phyloP scores from a whole-genome alignment of 2,329 filamentous ascomycete species.

The Aureobasidium sp. region DNA sequence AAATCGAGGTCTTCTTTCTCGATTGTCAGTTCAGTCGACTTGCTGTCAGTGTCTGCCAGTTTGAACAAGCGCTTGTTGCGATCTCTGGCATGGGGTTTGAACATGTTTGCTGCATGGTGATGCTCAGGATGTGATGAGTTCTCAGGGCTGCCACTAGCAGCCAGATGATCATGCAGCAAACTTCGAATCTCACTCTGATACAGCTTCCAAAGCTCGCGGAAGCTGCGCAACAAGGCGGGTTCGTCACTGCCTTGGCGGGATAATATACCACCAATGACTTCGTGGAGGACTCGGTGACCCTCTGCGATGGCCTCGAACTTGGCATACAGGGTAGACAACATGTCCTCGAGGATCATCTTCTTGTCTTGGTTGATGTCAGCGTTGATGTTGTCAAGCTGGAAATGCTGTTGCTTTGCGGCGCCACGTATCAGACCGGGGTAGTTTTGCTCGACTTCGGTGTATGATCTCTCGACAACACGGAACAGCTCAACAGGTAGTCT shows the following conservation, averaged over 20 bases:
- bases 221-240: conserved; percentile 69
- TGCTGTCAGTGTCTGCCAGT: conserved; percentile 74
- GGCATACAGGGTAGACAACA: conserved; percentile 85
- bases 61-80: conserved; percentile 62
- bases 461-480: conserved; percentile 86
- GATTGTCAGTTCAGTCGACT: conserved; percentile 65
- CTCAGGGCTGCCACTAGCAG: conserved; percentile 63
- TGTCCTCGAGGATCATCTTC: conserved; percentile 78
- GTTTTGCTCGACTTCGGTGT: conserved; percentile 84
- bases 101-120: conserved; percentile 37
- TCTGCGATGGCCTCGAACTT: conserved; percentile 97
- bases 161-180: conserved; percentile 89
- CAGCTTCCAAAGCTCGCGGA: conserved; percentile 95
- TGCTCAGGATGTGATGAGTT: conserved; percentile 29
- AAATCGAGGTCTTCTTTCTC: conserved; percentile 84
- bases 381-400: conserved; percentile 29
- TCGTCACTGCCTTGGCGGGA: conserved; percentile 60
- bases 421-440: conserved; percentile 69
- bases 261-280: conserved; percentile 79
- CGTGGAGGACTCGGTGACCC: conserved; percentile 86
- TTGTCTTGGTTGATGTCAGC: conserved; percentile 43
- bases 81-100: conserved; percentile 43
- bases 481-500: conserved; percentile 90
- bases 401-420: conserved; percentile 41
- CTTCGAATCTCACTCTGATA: conserved; percentile 97